Conservation (phyloP, 106 monocot genomes). For the Allium sativum region DNA sequence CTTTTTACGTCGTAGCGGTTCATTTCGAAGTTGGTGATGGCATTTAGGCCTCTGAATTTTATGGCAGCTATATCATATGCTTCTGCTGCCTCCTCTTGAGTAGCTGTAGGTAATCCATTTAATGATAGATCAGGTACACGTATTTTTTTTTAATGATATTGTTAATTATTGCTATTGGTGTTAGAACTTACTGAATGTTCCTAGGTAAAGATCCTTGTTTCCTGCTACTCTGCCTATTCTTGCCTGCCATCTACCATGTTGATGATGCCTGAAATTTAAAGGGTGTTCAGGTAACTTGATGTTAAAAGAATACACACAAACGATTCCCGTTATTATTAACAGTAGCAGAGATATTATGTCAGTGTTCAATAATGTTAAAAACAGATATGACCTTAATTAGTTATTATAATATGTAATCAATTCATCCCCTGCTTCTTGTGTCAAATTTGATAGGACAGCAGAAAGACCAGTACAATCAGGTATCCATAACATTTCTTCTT, state of each 20-base stretch:
- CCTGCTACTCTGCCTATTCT: conserved; percentile 92
- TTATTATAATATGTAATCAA: too few species aligned
- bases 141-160: neutral
- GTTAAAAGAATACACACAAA: neutral
- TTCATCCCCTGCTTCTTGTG: too few species aligned
- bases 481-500: too few species aligned
- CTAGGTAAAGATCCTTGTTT: conserved; percentile 92
- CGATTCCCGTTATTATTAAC: neutral
- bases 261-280: conserved; percentile 61
- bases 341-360: too few species aligned
- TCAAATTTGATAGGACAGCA: too few species aligned
- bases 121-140: neutral
- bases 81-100: conserved; percentile 92
- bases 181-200: conserved; percentile 71
- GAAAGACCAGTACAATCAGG: too few species aligned
- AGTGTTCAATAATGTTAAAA: too few species aligned
- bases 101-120: conserved; percentile 22
- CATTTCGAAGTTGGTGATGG: conserved; percentile 93
- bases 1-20: conserved; percentile 77
- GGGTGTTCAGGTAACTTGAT: neutral
- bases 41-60: conserved; percentile 82
- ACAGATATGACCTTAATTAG: too few species aligned
- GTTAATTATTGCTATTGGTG: neutral
- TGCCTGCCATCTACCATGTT: conserved; percentile 99
- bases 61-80: conserved; percentile 90